These are phyloP conservation scores for Ogataea thermomethanolica DNA, from an alignment of 805 yeast species.

Conservation along the genomic window DNA sequence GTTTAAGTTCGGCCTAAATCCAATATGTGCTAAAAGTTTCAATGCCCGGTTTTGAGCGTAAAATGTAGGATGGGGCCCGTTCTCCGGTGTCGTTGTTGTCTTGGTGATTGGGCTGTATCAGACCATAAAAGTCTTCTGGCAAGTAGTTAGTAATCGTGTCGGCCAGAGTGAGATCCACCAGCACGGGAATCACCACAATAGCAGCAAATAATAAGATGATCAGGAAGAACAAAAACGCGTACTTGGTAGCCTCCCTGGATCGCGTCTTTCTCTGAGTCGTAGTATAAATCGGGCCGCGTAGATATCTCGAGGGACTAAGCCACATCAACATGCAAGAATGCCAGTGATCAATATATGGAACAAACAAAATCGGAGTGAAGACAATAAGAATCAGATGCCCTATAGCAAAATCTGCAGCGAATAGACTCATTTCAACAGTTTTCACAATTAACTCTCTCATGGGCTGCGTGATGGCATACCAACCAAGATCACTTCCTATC, in stretches of 20 bases:
- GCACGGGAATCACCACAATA: conserved; percentile 46
- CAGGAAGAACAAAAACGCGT: conserved; percentile 43
- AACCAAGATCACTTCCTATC: conserved; percentile 39
- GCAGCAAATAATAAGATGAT: conserved; percentile 38
- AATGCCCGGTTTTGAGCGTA: conserved; percentile 28
- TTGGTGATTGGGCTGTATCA: conserved; percentile 59
- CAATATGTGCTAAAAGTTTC: conserved; percentile 25
- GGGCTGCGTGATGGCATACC: conserved; percentile 40
- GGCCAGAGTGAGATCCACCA: conserved; percentile 27
- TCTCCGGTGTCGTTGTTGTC: conserved; percentile 65
- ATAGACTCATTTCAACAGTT: conserved; percentile 41
- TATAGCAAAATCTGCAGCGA: conserved; percentile 45
- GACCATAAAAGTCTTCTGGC: conserved; percentile 30
- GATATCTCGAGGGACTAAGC: conserved; percentile 39
- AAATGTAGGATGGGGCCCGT: conserved; percentile 46
- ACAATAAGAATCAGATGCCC: conserved; percentile 41
- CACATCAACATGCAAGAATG: conserved; percentile 50
- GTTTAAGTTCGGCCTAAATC: conserved; percentile 16
- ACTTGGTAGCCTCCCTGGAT: conserved; percentile 40
- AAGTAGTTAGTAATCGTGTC: conserved; percentile 16
- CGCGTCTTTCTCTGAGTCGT: conserved; percentile 38
- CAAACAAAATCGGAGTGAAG: conserved; percentile 38
- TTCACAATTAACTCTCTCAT: conserved; percentile 45
- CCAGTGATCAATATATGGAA: conserved; percentile 47
- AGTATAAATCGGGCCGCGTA: conserved; percentile 39